Conservation (phyloP, 345 rosid species). For the Hibiscus mutabilis region DNA sequence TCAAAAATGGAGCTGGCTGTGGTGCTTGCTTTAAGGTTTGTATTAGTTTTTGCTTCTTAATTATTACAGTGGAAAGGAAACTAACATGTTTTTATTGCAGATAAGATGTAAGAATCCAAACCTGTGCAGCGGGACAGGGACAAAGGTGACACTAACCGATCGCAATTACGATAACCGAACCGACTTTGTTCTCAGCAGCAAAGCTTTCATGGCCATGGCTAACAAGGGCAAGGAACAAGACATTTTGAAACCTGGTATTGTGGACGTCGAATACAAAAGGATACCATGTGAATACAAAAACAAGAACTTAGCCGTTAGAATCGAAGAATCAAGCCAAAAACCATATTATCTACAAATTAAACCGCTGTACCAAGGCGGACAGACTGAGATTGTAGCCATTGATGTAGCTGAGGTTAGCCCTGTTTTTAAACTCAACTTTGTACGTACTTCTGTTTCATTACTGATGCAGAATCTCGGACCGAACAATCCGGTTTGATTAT, state of each 20-base stretch:
- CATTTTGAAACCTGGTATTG: slow-evolving; percentile 49
- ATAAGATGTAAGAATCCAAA: slow-evolving; percentile 61
- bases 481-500: background rate
- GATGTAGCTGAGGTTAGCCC: slow-evolving; percentile 58
- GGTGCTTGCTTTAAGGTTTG: too few species aligned
- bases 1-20: too few species aligned
- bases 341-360: slow-evolving; percentile 66
- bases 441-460: background rate
- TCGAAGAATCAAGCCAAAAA: slow-evolving; percentile 81
- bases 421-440: background rate
- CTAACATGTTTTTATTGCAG: slow-evolving; percentile 19
- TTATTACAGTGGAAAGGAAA: too few species aligned
- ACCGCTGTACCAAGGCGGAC: slow-evolving; percentile 84
- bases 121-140: slow-evolving; percentile 58
- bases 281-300: slow-evolving; percentile 70
- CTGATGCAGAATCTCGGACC: too few species aligned
- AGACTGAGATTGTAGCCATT: slow-evolving; percentile 74
- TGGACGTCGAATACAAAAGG: slow-evolving; percentile 80
- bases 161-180: slow-evolving; percentile 55
- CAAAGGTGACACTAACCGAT: slow-evolving; percentile 63
- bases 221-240: slow-evolving; percentile 36
- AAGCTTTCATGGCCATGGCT: slow-evolving; percentile 84
- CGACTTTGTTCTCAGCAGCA: slow-evolving; percentile 70
- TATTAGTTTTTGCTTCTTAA: too few species aligned
- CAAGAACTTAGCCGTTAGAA: slow-evolving; percentile 60